These are phyloP conservation scores for Thermothelomyces thermophilus DNA, from an alignment of 2,329 filamentous ascomycete genomes.

Conservation along the genomic window DNA sequence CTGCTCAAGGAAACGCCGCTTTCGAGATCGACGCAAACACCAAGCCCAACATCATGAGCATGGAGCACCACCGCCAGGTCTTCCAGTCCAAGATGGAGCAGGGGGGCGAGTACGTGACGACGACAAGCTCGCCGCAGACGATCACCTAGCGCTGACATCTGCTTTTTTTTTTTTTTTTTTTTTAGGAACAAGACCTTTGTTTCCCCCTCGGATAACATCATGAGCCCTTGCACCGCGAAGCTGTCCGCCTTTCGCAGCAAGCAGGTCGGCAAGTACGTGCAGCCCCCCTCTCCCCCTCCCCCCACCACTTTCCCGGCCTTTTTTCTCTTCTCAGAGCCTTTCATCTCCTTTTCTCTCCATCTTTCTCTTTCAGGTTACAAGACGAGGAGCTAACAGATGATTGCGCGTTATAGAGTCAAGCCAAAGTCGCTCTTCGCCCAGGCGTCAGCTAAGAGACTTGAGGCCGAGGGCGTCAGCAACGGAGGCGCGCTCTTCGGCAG, in stretches of 20 bases:
- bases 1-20: constrained; percentile 23
- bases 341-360: not conserved
- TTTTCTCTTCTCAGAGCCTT: not conserved
- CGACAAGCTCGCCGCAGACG: not conserved
- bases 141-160: not conserved
- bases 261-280: constrained; percentile 66
- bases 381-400: not conserved
- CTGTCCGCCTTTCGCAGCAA: constrained; percentile 74
- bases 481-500: constrained; percentile 30
- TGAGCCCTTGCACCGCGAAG: constrained; percentile 81
- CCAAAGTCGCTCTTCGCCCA: constrained; percentile 63
- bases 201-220: constrained; percentile 82
- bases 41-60: constrained; percentile 50
- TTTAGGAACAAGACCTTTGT: constrained; percentile 47
- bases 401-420: constrained; percentile 44
- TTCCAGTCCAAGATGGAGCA: constrained; percentile 65
- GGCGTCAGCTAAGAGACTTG: constrained; percentile 57
- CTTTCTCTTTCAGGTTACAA: not conserved
- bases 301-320: too few relatives aligned
- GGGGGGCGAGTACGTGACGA: constrained; percentile 52
- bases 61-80: constrained; percentile 73
- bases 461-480: constrained; percentile 32
- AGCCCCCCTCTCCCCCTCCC: not conserved
- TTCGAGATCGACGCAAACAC: constrained; percentile 54
- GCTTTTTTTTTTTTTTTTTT: not conserved